Evolutionary conservation across 2,329 filamentous ascomycete genomes (phyloP).

Genomic region (Aspergillus sclerotialis): DNA sequence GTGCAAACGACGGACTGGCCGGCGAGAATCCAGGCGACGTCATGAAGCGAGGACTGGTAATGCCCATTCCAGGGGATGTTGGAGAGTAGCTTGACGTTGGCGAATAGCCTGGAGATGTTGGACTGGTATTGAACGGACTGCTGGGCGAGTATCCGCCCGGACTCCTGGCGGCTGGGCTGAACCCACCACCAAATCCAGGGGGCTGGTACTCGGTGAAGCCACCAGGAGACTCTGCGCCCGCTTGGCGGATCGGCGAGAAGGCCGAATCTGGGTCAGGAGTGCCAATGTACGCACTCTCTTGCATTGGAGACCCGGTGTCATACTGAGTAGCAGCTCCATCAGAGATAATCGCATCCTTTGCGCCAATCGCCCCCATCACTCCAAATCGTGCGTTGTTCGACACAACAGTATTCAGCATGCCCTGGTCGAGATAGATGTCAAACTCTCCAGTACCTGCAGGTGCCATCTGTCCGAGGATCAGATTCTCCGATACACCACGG

Average conservation of each 20-base stretch:
- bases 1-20: slow-evolving; percentile 46
- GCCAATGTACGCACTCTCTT: slow-evolving; percentile 54
- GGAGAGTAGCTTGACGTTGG: slow-evolving; percentile 62
- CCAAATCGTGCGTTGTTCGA: slow-evolving; percentile 84
- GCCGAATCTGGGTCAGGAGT: slow-evolving; percentile 56
- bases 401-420: slow-evolving; percentile 92
- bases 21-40: slow-evolving; percentile 50
- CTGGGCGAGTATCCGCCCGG: slow-evolving; percentile 58
- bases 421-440: slow-evolving; percentile 84
- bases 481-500: slow-evolving; percentile 95
- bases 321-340: slow-evolving; percentile 92
- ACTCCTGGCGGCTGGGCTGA: slow-evolving; percentile 63
- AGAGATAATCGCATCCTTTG: slow-evolving; percentile 63
- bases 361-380: slow-evolving; percentile 70
- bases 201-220: slow-evolving; percentile 61
- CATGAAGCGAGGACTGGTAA: slow-evolving; percentile 50
- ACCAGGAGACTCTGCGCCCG: slow-evolving; percentile 53
- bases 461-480: slow-evolving; percentile 95
- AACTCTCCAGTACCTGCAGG: slow-evolving; percentile 97
- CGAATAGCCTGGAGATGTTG: slow-evolving; percentile 62
- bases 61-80: slow-evolving; percentile 60
- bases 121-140: slow-evolving; percentile 69
- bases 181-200: slow-evolving; percentile 50
- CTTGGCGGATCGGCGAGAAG: slow-evolving; percentile 69
- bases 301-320: slow-evolving; percentile 61